These are phyloP conservation scores for Musa beccarii DNA, from an alignment of 176 grass and related monocot species.

Conservation along the genomic window DNA sequence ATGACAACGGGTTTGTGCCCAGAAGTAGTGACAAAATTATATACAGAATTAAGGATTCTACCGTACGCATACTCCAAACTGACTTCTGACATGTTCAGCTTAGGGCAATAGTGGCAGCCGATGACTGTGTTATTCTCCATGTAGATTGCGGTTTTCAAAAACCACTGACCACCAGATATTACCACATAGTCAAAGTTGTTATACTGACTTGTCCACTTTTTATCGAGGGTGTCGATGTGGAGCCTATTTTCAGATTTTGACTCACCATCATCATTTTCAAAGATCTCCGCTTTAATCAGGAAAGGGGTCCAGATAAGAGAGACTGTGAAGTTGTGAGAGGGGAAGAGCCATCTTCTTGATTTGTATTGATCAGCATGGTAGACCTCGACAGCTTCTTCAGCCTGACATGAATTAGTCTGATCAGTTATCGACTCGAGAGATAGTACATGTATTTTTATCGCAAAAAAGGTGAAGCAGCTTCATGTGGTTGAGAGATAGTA, in stretches of 20 bases:
- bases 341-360: slow-evolving; percentile 70
- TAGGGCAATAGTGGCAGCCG: slow-evolving; percentile 66
- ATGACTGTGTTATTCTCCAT: slow-evolving; percentile 38
- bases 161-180: slow-evolving; percentile 85
- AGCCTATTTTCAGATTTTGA: slow-evolving; percentile 58
- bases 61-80: slow-evolving; percentile 33
- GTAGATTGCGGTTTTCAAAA: slow-evolving; percentile 69
- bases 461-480: too few species aligned
- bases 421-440: background rate
- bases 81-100: slow-evolving; percentile 49
- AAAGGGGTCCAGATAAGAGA: slow-evolving; percentile 84
- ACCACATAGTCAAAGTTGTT: slow-evolving; percentile 61
- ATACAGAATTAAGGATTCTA: slow-evolving; percentile 32
- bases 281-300: slow-evolving; percentile 62
- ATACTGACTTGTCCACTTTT: slow-evolving; percentile 53
- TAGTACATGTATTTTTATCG: too few species aligned
- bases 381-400: slow-evolving; percentile 66
- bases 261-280: slow-evolving; percentile 67
- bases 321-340: slow-evolving; percentile 57
- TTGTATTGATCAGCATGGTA: slow-evolving; percentile 57
- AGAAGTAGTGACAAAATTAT: slow-evolving; percentile 41
- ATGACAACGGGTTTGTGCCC: slow-evolving; percentile 60
- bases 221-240: slow-evolving; percentile 51
- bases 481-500: too few species aligned
- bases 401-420: slow-evolving; percentile 19